Base-by-base conservation (phyloP, 2,329 filamentous ascomycete species). In the Hymenoscyphus fraxineus region DNA sequence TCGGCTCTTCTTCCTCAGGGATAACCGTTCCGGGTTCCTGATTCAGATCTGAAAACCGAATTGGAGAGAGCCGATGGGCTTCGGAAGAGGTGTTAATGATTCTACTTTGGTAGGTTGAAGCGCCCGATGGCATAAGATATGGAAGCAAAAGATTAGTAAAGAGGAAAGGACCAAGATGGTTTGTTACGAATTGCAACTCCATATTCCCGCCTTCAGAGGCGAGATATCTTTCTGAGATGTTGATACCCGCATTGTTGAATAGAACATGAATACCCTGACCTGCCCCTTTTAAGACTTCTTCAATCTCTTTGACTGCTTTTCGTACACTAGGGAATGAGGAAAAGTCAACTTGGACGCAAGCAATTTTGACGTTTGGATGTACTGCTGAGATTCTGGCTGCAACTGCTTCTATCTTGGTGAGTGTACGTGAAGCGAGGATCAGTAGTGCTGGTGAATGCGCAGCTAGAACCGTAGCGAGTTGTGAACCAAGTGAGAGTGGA, bases 301-400 rank as follows among this genome's bases (percentile, higher is more conserved):
- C 35, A 31, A 68, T 55, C 15, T 62, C 31, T 3, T 15, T 13
- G 13, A 64, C 68, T 19, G 66, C 65, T 35, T 19, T 9, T 0
- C 66, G 65, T 6, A 68, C 63, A 31, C 75, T 6, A 71, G 62
- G 71, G 77, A 77, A 3, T 70, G 69, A 59, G 2, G 73, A 73
- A 9, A 82, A 75, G 62, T 82, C 77, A 7, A 81, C 67, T n/a
- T 66, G 59, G 3, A 80, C 67, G 35, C 73, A 47, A 5, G 72
- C 72, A 39, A 75, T 74, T 27, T 74, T 69, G n/a, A 77, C 69
- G 1, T 54, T 38, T 1, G 77, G 73, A 58, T 71, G 71, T 7
- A 71, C 61, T 3, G 70, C 62, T 54, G 73, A 71, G 41, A 79
- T 73, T 1, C 67, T 65, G 6, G 71, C 64, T 44, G 75, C 72